A percentile compares a stretch with the other conserved stretches of the same genome.
Evolutionary conservation across 495 filamentous ascomycete genomes (phyloP).

Genomic region (Talaromyces borbonicus): DNA sequence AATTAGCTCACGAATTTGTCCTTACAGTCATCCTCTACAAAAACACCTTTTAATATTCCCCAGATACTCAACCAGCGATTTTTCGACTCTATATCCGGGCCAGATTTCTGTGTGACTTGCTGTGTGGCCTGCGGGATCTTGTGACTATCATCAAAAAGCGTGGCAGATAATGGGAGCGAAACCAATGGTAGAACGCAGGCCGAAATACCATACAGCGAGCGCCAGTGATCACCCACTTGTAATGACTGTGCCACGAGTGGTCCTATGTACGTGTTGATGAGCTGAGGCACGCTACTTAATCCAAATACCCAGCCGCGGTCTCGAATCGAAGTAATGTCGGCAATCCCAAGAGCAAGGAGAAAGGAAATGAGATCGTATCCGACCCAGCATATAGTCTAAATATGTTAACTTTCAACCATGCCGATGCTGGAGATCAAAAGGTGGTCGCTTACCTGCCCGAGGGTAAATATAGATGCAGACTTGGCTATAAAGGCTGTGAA

Average conservation of each 20-base stretch:
- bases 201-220: slow-evolving; percentile 53
- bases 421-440: neutral
- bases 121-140: neutral
- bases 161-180: slow-evolving; percentile 22
- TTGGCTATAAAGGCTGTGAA: slow-evolving; percentile 32
- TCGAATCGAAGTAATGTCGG: slow-evolving; percentile 47
- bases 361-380: slow-evolving; percentile 49
- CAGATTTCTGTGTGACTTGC: neutral
- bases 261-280: slow-evolving; percentile 46
- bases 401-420: neutral
- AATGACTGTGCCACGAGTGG: slow-evolving; percentile 37
- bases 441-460: slow-evolving; percentile 22
- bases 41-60: neutral
- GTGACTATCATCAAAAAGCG: neutral
- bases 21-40: slow-evolving; percentile 6
- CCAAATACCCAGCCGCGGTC: slow-evolving; percentile 49
- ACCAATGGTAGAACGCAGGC: slow-evolving; percentile 46
- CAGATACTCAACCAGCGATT: neutral
- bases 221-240: slow-evolving; percentile 36
- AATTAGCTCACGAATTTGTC: neutral
- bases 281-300: slow-evolving; percentile 48
- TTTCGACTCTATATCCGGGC: neutral
- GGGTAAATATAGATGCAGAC: slow-evolving; percentile 29
- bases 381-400: slow-evolving; percentile 45
- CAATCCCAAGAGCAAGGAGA: slow-evolving; percentile 49